Conservation (phyloP, 2,329 filamentous ascomycete genomes). For the Periconia digitata region DNA sequence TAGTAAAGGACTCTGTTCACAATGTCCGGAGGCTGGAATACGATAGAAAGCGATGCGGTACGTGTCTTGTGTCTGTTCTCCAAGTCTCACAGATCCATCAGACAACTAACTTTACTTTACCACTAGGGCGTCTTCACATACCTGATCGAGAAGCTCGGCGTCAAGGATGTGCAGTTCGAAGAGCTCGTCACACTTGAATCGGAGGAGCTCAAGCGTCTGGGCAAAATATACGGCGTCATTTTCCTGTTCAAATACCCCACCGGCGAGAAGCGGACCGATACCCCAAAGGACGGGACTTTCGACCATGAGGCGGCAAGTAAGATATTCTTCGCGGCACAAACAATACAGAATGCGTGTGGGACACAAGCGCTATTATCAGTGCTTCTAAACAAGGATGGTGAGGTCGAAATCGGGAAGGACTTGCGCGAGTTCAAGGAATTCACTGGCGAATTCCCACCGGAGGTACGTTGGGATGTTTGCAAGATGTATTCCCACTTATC, state of each 20-base stretch:
- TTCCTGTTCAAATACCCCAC: constrained; percentile 98
- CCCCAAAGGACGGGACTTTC: constrained; percentile 78
- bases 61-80: constrained; percentile 31
- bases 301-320: constrained; percentile 73
- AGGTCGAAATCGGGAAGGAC: constrained; percentile 71
- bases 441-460: constrained; percentile 74
- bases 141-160: constrained; percentile 87
- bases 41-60: constrained; percentile 96
- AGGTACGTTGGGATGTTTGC: constrained; percentile 36
- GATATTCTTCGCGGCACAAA: constrained; percentile 94
- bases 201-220: constrained; percentile 66
- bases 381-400: constrained; percentile 76
- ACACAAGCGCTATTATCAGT: constrained; percentile 94
- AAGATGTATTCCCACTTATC: neutral
- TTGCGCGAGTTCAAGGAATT: constrained; percentile 84
- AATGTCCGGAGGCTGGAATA: constrained; percentile 81
- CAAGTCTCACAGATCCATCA: neutral
- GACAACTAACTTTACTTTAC: neutral
- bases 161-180: constrained; percentile 93
- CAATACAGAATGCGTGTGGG: constrained; percentile 97
- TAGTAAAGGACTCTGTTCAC: constrained; percentile 1
- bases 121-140: constrained; percentile 96
- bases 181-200: constrained; percentile 89
- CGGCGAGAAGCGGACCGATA: constrained; percentile 63
- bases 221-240: constrained; percentile 81